These are phyloP conservation scores for Coleophoma cylindrospora DNA, from an alignment of 2,329 filamentous ascomycete species.

Conservation along the genomic window DNA sequence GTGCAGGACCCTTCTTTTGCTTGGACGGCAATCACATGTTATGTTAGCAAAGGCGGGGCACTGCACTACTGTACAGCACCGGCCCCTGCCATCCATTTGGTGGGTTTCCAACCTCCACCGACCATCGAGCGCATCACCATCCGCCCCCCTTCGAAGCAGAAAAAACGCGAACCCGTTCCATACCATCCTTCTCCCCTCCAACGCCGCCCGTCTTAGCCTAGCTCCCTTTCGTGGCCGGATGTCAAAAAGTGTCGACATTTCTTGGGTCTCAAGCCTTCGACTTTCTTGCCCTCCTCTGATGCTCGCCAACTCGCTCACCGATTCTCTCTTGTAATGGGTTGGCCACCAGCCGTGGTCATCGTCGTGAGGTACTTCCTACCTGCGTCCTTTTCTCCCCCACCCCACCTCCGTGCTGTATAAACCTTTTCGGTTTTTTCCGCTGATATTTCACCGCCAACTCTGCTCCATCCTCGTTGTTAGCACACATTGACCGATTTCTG, in stretches of 20 bases:
- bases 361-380: slow-evolving; percentile 38
- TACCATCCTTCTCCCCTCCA: too few species aligned
- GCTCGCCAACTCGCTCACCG: neutral
- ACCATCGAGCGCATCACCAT: too few species aligned
- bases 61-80: neutral
- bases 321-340: slow-evolving; percentile 31
- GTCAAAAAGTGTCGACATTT: neutral
- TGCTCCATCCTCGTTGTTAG: neutral
- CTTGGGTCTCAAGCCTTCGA: neutral
- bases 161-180: too few species aligned
- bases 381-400: neutral
- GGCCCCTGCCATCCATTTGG: neutral
- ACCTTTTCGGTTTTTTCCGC: neutral
- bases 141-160: too few species aligned
- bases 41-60: slow-evolving; percentile 1
- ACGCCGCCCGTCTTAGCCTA: too few species aligned
- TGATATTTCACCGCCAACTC: neutral
- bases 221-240: too few species aligned
- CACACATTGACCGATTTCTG: neutral
- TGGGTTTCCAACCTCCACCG: too few species aligned
- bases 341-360: slow-evolving; percentile 43
- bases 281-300: neutral
- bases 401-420: neutral
- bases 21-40: neutral
- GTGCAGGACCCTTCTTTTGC: too few species aligned